Base-by-base conservation (phyloP, 192 early-diverging fungal species). In the Jimgerdemannia lactiflua region DNA sequence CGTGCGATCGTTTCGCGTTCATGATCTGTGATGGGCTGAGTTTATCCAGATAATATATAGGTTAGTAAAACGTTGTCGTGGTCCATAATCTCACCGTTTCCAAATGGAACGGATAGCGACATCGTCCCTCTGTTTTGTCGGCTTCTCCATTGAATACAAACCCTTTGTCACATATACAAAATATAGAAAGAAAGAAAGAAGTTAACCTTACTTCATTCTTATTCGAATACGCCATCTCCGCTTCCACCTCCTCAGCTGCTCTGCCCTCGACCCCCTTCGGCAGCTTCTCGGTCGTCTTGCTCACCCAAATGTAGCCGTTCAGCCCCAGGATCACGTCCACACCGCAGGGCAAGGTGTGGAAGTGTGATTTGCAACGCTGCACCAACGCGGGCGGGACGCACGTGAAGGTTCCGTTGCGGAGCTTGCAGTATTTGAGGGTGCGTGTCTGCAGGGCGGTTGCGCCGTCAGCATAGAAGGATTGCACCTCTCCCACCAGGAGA, bases 301-400 rank as follows among this genome's bases (percentile, higher is more conserved):
- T 89, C 39, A 98, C 92, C 95, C 95, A 98, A 70, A 99, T 94
- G 78, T 96, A 97, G 3, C 98, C 98, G 74, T 99, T 99, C 41
- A 99, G 79, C 19, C 98, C 98, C 42, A 99, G 85, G 44, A 98
- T 91, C 9, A 99, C 82, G 80, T 99, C 93, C 42, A 99, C 93
- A 39, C 97, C 95, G 73, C 94, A 97, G 0, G 94, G 88, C 42
- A 98, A 86, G n/a, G 90, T 84, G 71, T 95, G 90, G 83, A 99
- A 99, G 79, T 99, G 98, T 42, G 94, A 94, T 81, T 97, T 97
- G 67, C 93, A 94, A 40, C 98, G 92, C 72, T 94, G 93, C 10
- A 99, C 90, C 67, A 98, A 84, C 4, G 91, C 89, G 42, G 96
- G 93, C n/a, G 95, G 94, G 4, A 97, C 95, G 7, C 82, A 82